phyloP scores from a whole-genome alignment of 2,329 filamentous ascomycete species.

The Fusarium staphyleae region DNA sequence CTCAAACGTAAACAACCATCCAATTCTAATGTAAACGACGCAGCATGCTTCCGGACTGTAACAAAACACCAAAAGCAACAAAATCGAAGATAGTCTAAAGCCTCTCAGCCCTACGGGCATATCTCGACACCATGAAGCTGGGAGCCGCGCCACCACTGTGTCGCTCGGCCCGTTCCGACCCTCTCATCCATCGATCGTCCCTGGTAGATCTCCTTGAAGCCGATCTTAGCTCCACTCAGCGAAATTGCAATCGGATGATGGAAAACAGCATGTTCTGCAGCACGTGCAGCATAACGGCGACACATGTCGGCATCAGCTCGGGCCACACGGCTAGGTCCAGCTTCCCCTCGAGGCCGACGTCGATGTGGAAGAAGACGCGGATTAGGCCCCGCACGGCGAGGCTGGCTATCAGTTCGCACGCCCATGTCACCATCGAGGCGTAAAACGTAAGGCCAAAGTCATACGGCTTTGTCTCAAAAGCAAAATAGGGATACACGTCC shows the following conservation, averaged over 20 bases:
- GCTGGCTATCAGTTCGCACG: conserved; percentile 68
- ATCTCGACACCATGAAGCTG: conserved; percentile 8
- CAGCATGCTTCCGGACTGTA: conserved; percentile 19
- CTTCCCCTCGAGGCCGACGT: conserved; percentile 70
- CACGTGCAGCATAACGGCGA: conserved; percentile 71
- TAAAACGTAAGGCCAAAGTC: conserved; percentile 70
- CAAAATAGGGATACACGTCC: conserved; percentile 73
- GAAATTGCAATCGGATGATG: conserved; percentile 70
- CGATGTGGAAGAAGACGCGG: conserved; percentile 64
- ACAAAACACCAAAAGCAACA: neutral
- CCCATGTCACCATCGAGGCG: conserved; percentile 70
- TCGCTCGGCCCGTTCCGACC: conserved; percentile 39
- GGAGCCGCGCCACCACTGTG: conserved; percentile 18
- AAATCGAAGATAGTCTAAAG: conserved; percentile 6
- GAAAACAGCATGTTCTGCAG: conserved; percentile 77
- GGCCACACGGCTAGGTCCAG: conserved; percentile 71
- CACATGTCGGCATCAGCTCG: conserved; percentile 70
- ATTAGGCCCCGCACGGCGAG: conserved; percentile 66
- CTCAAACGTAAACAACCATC: conserved; percentile 11
- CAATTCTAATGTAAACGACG: conserved; percentile 19
- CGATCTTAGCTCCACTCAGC: conserved; percentile 34
- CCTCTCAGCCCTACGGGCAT: conserved; percentile 5
- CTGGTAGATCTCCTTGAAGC: conserved; percentile 5
- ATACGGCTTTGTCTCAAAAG: conserved; percentile 64
- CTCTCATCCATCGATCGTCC: conserved; percentile 7